Evolutionary conservation across 768 basidiomycete genomes (phyloP).

Genomic region (Boletus edulis): DNA sequence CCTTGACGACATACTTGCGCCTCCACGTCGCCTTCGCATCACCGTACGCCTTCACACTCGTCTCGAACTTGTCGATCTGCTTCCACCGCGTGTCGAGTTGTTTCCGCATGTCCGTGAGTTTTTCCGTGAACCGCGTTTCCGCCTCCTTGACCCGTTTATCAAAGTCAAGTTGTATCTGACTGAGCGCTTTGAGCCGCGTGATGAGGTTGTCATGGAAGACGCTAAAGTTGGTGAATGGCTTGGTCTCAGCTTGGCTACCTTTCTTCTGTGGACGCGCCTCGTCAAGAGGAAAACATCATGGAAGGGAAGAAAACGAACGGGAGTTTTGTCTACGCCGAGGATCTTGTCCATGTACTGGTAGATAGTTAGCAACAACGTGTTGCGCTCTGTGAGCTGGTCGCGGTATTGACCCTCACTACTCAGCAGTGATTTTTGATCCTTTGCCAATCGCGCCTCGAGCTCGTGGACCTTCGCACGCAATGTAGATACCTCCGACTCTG

Average conservation of each 20-base stretch:
- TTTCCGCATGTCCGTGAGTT: slow-evolving; percentile 74
- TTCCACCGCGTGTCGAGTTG: slow-evolving; percentile 88
- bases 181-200: slow-evolving; percentile 78
- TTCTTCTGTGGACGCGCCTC: slow-evolving; percentile 53
- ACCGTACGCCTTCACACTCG: slow-evolving; percentile 74
- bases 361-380: slow-evolving; percentile 85
- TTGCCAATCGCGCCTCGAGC: slow-evolving; percentile 75
- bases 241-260: slow-evolving; percentile 73
- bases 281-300: neutral
- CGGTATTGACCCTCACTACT: slow-evolving; percentile 77
- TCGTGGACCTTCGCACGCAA: slow-evolving; percentile 66
- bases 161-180: slow-evolving; percentile 81
- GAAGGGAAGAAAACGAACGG: slow-evolving; percentile 48
- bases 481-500: slow-evolving; percentile 64
- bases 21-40: slow-evolving; percentile 85
- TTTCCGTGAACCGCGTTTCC: slow-evolving; percentile 70
- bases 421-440: slow-evolving; percentile 75
- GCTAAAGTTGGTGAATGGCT: slow-evolving; percentile 90
- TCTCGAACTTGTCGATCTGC: slow-evolving; percentile 91
- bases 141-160: slow-evolving; percentile 81
- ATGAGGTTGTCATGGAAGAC: slow-evolving; percentile 96
- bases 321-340: slow-evolving; percentile 82
- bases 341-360: slow-evolving; percentile 97
- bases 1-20: slow-evolving; percentile 74
- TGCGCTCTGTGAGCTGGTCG: slow-evolving; percentile 91